These are phyloP conservation scores for Dysphania ambrosioides DNA, from an alignment of 148 eudicot genomes.

Conservation along the genomic window DNA sequence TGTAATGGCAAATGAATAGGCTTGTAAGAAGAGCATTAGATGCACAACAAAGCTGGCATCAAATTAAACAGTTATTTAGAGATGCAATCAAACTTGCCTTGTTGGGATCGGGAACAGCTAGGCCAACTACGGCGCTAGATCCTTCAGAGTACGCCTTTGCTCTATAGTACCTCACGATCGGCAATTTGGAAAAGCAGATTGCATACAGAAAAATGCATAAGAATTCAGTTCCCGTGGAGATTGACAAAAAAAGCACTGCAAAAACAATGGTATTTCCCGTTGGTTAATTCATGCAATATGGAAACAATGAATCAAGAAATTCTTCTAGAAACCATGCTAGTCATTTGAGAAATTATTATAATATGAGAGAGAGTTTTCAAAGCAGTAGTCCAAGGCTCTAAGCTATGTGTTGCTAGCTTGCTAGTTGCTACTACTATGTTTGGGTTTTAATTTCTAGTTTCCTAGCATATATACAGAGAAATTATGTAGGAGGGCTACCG, in stretches of 20 bases:
- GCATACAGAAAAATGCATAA: slow-evolving; percentile 39
- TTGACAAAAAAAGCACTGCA: slow-evolving; percentile 41
- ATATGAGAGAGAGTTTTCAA: too few species aligned
- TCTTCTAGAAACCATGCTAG: neutral
- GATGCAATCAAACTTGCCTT: too few species aligned
- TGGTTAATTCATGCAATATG: too few species aligned
- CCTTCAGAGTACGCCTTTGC: slow-evolving; percentile 42
- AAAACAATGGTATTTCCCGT: neutral
- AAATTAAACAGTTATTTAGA: too few species aligned
- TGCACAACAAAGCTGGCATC: too few species aligned
- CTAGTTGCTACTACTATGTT: too few species aligned
- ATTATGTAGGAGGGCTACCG: too few species aligned
- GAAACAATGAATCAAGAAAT: neutral
- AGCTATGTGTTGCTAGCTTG: too few species aligned
- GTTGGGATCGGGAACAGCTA: slow-evolving; percentile 51
- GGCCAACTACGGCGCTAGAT: slow-evolving; percentile 44
- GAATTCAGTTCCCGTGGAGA: slow-evolving; percentile 34
- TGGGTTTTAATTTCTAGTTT: too few species aligned
- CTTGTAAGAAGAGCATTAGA: too few species aligned
- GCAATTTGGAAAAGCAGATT: slow-evolving; percentile 36
- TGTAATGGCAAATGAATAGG: neutral
- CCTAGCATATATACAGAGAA: too few species aligned
- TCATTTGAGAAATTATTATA: neutral
- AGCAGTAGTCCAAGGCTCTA: too few species aligned
- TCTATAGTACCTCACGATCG: slow-evolving; percentile 43